Percentiles rank a stretch among this genome's conserved stretches.
Evolutionary conservation across 352 stramenopile genomes (phyloP).

Genomic region (Pythium phragmitis): DNA sequence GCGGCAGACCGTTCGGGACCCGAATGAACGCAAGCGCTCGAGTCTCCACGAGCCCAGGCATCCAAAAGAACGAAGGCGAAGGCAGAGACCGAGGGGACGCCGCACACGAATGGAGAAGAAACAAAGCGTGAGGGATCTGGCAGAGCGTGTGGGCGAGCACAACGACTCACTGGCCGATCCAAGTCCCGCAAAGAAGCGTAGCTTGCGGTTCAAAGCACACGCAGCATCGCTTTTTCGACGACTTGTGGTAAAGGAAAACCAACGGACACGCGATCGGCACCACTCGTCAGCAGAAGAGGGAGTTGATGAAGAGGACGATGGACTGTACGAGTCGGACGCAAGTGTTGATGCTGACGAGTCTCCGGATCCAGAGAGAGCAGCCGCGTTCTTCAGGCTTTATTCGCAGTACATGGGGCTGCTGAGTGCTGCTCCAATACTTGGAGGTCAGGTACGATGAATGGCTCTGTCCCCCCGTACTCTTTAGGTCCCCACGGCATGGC

Average conservation of each 20-base stretch:
- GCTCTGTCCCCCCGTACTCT: too few relatives aligned
- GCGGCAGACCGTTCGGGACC: not conserved
- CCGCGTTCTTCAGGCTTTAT: constrained; percentile 39
- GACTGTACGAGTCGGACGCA: not conserved
- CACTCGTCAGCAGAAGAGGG: not conserved
- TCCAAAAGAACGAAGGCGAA: not conserved
- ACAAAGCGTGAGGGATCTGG: not conserved
- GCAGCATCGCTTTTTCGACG: constrained; percentile 14
- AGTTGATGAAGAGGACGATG: not conserved
- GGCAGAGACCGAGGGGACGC: not conserved
- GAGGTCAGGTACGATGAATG: not conserved
- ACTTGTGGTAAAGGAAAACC: constrained; percentile 14
- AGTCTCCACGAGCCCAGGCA: constrained; percentile 3
- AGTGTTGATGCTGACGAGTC: not conserved
- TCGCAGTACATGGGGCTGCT: constrained; percentile 48
- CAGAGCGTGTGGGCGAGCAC: not conserved
- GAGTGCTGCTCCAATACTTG: constrained; percentile 16
- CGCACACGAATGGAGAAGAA: not conserved
- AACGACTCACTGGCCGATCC: not conserved
- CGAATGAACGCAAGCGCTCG: constrained; percentile 3
- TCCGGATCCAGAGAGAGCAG: constrained; percentile 16
- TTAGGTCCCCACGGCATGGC: too few relatives aligned
- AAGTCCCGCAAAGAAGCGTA: not conserved
- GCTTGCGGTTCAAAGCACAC: constrained; percentile 12
- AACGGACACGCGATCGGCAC: not conserved